phyloP scores from a whole-genome alignment of 1,284 basidiomycete genomes.

The Gastroboletus turbinatus region DNA sequence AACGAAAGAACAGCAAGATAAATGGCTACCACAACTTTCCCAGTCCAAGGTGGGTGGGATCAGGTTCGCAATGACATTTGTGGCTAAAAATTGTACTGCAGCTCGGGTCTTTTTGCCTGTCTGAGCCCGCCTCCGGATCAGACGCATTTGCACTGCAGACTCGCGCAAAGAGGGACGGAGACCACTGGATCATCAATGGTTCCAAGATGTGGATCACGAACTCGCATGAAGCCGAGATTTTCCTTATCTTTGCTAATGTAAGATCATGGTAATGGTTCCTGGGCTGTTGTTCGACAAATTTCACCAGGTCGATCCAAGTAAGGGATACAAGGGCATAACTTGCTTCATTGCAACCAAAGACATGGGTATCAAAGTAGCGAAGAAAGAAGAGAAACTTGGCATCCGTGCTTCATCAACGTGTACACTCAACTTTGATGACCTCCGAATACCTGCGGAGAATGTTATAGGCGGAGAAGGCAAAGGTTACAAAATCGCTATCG shows the following conservation, averaged over 20 bases:
- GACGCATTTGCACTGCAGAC: slow-evolving; percentile 98
- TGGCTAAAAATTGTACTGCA: slow-evolving; percentile 34
- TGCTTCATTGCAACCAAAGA: slow-evolving; percentile 96
- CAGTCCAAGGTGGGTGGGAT: slow-evolving; percentile 62
- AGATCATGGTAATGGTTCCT: slow-evolving; percentile 15
- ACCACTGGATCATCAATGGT: slow-evolving; percentile 86
- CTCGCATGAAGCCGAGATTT: slow-evolving; percentile 92
- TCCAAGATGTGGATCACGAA: slow-evolving; percentile 99
- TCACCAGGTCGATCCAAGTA: slow-evolving; percentile 77
- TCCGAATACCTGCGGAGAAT: slow-evolving; percentile 91
- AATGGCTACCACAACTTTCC: slow-evolving; percentile 86
- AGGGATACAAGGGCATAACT: slow-evolving; percentile 99
- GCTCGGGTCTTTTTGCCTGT: slow-evolving; percentile 96
- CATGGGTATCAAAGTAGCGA: slow-evolving; percentile 96
- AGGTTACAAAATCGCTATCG: slow-evolving; percentile 98
- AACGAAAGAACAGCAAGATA: slow-evolving; percentile 81
- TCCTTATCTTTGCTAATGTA: slow-evolving; percentile 93
- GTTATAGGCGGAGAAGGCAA: slow-evolving; percentile 91
- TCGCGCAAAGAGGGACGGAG: slow-evolving; percentile 82
- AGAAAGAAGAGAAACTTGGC: slow-evolving; percentile 98
- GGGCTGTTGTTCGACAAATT: not conserved
- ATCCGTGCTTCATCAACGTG: slow-evolving; percentile 98
- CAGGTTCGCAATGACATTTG: not conserved
- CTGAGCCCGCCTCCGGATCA: slow-evolving; percentile 90
- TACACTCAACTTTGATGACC: slow-evolving; percentile 93